phyloP scores from a whole-genome alignment of 495 filamentous ascomycete genomes.

The Saxophila tyrrhenica region DNA sequence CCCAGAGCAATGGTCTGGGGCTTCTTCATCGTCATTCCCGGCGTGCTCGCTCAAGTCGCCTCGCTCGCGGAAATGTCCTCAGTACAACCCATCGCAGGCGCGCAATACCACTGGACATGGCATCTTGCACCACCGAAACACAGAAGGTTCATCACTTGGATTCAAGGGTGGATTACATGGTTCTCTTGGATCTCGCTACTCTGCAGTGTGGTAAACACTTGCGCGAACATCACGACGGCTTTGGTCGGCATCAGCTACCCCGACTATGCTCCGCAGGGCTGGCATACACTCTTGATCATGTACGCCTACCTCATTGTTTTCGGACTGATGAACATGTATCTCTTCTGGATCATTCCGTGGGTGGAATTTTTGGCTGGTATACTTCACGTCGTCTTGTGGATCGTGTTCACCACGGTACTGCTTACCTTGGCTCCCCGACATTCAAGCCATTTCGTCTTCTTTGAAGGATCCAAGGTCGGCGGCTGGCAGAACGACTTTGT shows the following conservation, averaged over 20 bases:
- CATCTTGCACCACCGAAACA: conserved; percentile 17
- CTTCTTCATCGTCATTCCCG: conserved; percentile 1
- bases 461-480: background rate
- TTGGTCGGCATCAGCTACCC: conserved; percentile 36
- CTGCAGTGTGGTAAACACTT: conserved; percentile 24
- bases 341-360: conserved; percentile 33
- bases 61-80: conserved; percentile 18
- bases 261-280: conserved; percentile 32
- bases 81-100: conserved; percentile 11
- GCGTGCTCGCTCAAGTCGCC: background rate
- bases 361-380: conserved; percentile 39
- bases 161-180: conserved; percentile 35
- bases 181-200: conserved; percentile 28
- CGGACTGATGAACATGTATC: conserved; percentile 36
- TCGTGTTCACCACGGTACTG: conserved; percentile 34
- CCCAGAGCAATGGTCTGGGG: conserved; percentile 6
- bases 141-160: conserved; percentile 31
- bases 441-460: conserved; percentile 35
- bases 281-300: conserved; percentile 41
- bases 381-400: conserved; percentile 39
- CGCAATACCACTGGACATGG: conserved; percentile 18
- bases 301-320: conserved; percentile 34
- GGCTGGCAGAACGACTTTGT: conserved; percentile 5
- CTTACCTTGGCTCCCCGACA: conserved; percentile 36
- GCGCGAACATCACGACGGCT: conserved; percentile 37